Conservation (phyloP, 306 rosid species). For the Glycine latifolia region DNA sequence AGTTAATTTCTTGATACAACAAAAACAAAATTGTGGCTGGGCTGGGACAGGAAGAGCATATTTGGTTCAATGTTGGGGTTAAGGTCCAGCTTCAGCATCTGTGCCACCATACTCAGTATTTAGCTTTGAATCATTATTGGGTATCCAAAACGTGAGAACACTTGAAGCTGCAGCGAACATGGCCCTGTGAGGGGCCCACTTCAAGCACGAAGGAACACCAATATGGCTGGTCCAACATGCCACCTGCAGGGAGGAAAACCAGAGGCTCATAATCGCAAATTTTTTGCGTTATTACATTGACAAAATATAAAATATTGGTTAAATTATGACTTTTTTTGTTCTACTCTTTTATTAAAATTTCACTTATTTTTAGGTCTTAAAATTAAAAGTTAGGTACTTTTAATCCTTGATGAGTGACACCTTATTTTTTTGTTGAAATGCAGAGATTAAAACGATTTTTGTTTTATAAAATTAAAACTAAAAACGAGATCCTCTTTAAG, state of each 20-base stretch:
- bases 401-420: background rate
- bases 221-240: slow-evolving; percentile 86
- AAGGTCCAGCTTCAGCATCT: slow-evolving; percentile 54
- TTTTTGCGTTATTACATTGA: background rate
- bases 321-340: background rate
- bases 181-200: slow-evolving; percentile 94
- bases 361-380: background rate
- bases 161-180: slow-evolving; percentile 94
- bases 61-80: slow-evolving; percentile 51
- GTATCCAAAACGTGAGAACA: slow-evolving; percentile 95
- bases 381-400: background rate
- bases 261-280: background rate
- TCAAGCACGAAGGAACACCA: slow-evolving; percentile 89
- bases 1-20: background rate
- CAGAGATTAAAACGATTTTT: too few species aligned
- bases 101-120: slow-evolving; percentile 36
- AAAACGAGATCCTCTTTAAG: background rate
- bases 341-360: background rate
- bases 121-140: slow-evolving; percentile 56
- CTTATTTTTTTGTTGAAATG: too few species aligned
- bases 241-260: slow-evolving; percentile 59
- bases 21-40: background rate
- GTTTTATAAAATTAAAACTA: too few species aligned
- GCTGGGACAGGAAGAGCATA: background rate
- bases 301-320: background rate